These are phyloP conservation scores for Coniochaeta ligniaria DNA, from an alignment of 2,329 filamentous ascomycete species.

Conservation along the genomic window DNA sequence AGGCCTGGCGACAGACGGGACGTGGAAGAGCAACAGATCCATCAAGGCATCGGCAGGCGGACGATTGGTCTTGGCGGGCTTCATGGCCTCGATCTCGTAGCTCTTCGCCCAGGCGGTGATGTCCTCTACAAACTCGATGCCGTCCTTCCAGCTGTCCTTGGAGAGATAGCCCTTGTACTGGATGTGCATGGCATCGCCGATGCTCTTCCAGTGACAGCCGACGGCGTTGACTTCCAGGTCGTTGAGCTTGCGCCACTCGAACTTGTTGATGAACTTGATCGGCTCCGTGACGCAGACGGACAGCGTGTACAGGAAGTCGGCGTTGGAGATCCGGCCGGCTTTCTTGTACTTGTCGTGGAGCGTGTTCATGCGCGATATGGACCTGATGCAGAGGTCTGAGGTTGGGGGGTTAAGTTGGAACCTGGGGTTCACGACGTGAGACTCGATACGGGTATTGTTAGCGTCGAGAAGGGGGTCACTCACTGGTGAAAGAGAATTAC, in stretches of 20 bases:
- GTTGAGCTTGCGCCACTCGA: slow-evolving; percentile 64
- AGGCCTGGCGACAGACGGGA: slow-evolving; percentile 37
- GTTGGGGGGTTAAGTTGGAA: slow-evolving; percentile 26
- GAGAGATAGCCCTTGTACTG: slow-evolving; percentile 33
- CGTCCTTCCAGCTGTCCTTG: slow-evolving; percentile 35
- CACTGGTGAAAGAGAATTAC: slow-evolving; percentile 28
- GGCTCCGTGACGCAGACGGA: slow-evolving; percentile 61
- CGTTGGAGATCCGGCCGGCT: slow-evolving; percentile 26
- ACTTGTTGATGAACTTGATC: slow-evolving; percentile 51
- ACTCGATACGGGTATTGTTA: neutral
- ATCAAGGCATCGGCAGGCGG: slow-evolving; percentile 52
- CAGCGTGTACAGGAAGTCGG: slow-evolving; percentile 29
- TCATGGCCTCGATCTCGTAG: slow-evolving; percentile 56
- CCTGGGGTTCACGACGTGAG: slow-evolving; percentile 9
- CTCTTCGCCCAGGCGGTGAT: slow-evolving; percentile 37
- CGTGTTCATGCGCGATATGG: slow-evolving; percentile 30
- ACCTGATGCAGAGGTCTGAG: slow-evolving; percentile 24
- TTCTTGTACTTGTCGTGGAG: slow-evolving; percentile 26
- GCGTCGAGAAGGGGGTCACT: neutral
- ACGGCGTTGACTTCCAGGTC: slow-evolving; percentile 62
- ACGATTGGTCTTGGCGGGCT: slow-evolving; percentile 40
- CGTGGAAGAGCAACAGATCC: slow-evolving; percentile 49
- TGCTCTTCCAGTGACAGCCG: slow-evolving; percentile 62
- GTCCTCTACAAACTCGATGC: slow-evolving; percentile 44
- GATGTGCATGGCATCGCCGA: slow-evolving; percentile 66